Evolutionary conservation across 345 rosid genomes (phyloP).

Genomic region (Eutrema yunnanense): DNA sequence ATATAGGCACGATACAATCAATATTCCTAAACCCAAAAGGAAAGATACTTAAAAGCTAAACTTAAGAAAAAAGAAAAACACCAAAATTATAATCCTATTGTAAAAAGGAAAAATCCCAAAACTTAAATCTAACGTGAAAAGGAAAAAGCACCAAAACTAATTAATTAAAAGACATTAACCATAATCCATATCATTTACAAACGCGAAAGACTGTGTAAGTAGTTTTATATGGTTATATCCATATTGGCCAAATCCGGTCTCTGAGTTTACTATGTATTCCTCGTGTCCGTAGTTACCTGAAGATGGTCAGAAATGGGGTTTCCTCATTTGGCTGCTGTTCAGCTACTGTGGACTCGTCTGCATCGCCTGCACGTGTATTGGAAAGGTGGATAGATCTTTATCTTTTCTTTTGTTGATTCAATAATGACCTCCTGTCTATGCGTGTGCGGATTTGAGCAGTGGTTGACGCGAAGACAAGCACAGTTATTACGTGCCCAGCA

Average conservation of each 20-base stretch:
- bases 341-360: slow-evolving; percentile 77
- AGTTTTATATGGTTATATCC: neutral
- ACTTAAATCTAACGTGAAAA: too few relatives aligned
- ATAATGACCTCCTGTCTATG: neutral
- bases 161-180: too few relatives aligned
- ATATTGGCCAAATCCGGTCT: neutral
- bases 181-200: too few relatives aligned
- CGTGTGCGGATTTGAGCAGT: slow-evolving; percentile 31
- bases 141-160: too few relatives aligned
- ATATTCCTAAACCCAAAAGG: too few relatives aligned
- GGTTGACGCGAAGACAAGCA: slow-evolving; percentile 79
- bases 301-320: too few relatives aligned
- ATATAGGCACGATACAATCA: too few relatives aligned
- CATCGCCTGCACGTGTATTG: slow-evolving; percentile 57
- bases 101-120: too few relatives aligned
- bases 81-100: too few relatives aligned
- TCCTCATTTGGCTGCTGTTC: slow-evolving; percentile 77
- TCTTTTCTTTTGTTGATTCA: neutral
- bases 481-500: slow-evolving; percentile 70
- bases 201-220: slow-evolving; percentile 81
- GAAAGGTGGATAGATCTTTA: slow-evolving; percentile 43
- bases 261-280: neutral
- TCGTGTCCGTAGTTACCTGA: slow-evolving; percentile 24
- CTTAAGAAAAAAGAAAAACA: too few relatives aligned
- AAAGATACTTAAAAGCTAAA: too few relatives aligned